These are phyloP conservation scores for Aaosphaeria arxii DNA, from an alignment of 2,329 filamentous ascomycete species.

Conservation along the genomic window DNA sequence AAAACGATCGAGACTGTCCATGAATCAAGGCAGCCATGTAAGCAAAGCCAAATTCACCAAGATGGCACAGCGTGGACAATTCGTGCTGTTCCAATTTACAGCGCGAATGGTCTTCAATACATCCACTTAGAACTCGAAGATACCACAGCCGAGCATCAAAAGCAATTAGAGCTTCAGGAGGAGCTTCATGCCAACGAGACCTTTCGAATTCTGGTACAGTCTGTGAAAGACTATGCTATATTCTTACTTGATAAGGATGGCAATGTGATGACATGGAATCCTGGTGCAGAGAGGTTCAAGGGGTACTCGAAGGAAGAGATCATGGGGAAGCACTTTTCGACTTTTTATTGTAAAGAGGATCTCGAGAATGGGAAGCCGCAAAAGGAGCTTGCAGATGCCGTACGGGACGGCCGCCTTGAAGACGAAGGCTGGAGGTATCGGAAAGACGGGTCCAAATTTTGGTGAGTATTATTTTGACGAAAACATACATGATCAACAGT, in stretches of 20 bases:
- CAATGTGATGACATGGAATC: conserved; percentile 58
- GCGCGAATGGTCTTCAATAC: conserved; percentile 35
- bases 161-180: conserved; percentile 41
- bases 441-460: conserved; percentile 58
- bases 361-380: conserved; percentile 49
- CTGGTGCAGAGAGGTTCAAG: conserved; percentile 55
- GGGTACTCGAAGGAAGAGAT: conserved; percentile 56
- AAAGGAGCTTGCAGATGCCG: conserved; percentile 50
- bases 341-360: conserved; percentile 56
- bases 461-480: conserved; percentile 24
- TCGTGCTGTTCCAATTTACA: conserved; percentile 44
- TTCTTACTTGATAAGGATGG: conserved; percentile 59
- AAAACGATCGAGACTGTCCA: conserved; percentile 38
- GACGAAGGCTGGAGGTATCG: conserved; percentile 61
- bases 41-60: conserved; percentile 29
- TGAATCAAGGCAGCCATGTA: conserved; percentile 32
- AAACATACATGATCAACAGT: not conserved
- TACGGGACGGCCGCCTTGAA: conserved; percentile 56
- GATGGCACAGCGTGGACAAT: conserved; percentile 31
- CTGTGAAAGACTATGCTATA: conserved; percentile 61
- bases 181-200: conserved; percentile 49
- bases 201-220: conserved; percentile 61
- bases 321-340: conserved; percentile 57
- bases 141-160: conserved; percentile 29
- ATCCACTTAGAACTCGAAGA: conserved; percentile 43